Conservation (phyloP, 192 early-diverging fungal genomes). For the Backusella macrospora region DNA sequence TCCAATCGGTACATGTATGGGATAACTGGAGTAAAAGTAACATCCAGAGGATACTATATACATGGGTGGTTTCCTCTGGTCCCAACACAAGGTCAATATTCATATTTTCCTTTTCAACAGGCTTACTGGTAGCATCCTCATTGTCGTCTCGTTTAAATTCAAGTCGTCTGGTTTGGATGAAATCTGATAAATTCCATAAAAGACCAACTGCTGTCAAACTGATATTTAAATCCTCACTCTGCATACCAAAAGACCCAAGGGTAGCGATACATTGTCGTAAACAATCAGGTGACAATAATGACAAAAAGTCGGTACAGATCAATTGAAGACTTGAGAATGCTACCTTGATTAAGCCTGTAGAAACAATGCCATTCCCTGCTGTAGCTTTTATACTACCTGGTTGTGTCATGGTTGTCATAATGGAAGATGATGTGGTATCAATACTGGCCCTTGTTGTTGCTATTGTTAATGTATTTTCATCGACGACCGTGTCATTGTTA, state of each 20-base stretch:
- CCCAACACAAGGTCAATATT: constrained; percentile 42
- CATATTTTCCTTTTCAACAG: constrained; percentile 30
- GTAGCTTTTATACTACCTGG: neutral
- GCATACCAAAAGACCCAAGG: constrained; percentile 77
- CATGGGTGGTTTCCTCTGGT: constrained; percentile 32
- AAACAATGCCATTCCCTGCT: neutral
- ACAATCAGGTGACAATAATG: constrained; percentile 72
- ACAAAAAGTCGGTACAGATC: constrained; percentile 93
- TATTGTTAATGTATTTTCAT: constrained; percentile 11
- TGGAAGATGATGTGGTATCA: constrained; percentile 22
- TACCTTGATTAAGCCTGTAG: constrained; percentile 63
- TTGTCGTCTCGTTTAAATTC: constrained; percentile 52
- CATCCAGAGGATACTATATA: constrained; percentile 84
- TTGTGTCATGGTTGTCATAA: neutral
- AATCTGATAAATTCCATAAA: constrained; percentile 92
- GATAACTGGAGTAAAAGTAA: constrained; percentile 83
- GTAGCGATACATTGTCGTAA: constrained; percentile 83
- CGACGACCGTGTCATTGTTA: neutral
- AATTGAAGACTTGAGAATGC: constrained; percentile 94
- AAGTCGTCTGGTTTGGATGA: constrained; percentile 71
- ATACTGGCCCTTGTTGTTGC: neutral
- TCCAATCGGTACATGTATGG: constrained; percentile 76
- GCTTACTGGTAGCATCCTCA: constrained; percentile 9
- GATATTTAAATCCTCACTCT: constrained; percentile 92
- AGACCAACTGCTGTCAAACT: constrained; percentile 89